These are phyloP conservation scores for Pichia gijzeniarum DNA, from an alignment of 805 yeast genomes.

Conservation along the genomic window DNA sequence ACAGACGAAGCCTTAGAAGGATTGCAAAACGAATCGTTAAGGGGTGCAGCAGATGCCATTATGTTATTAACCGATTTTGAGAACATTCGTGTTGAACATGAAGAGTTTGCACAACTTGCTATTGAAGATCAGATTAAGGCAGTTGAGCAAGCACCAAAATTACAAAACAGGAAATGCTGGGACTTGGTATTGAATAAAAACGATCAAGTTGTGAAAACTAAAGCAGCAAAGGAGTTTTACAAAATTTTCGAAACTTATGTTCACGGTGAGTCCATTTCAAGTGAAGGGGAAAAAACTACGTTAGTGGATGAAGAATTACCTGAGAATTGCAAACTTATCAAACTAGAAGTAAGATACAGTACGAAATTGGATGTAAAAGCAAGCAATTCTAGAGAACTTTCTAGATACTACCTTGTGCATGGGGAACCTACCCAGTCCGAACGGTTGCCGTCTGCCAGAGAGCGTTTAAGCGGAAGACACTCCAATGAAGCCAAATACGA, in stretches of 20 bases:
- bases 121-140: conserved; percentile 7
- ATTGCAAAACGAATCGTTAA: conserved; percentile 3
- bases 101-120: conserved; percentile 9
- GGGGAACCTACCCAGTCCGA: conserved; percentile 57
- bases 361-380: conserved; percentile 50
- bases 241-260: neutral
- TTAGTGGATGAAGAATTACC: neutral
- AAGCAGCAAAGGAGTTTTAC: conserved; percentile 5
- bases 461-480: conserved; percentile 12
- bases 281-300: neutral
- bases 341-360: conserved; percentile 39
- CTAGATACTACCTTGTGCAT: conserved; percentile 59
- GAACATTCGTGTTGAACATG: conserved; percentile 7
- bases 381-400: conserved; percentile 48
- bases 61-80: conserved; percentile 9
- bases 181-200: conserved; percentile 8
- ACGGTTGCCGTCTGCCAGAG: conserved; percentile 20
- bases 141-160: conserved; percentile 9
- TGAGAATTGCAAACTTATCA: conserved; percentile 1
- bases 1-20: no score
- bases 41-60: conserved; percentile 8
- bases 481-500: conserved; percentile 9
- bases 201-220: conserved; percentile 6
- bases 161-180: conserved; percentile 14
- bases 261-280: neutral